Evolutionary conservation across 2,329 filamentous ascomycete species (phyloP).

Genomic region (Aschersonia sp.): DNA sequence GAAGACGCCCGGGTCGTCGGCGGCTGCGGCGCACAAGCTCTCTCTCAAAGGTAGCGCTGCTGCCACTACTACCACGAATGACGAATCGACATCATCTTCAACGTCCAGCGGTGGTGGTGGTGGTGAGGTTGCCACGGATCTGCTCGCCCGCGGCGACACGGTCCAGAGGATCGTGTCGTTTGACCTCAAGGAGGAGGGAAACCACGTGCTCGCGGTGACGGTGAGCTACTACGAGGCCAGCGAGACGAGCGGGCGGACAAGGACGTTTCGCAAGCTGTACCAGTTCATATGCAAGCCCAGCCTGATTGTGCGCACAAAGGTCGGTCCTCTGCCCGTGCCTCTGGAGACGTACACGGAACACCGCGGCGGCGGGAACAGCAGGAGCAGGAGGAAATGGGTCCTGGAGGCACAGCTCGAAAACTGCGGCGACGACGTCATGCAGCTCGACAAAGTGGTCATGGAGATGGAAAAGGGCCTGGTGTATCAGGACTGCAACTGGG

Average conservation of each 20-base stretch:
- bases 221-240: constrained; percentile 85
- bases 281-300: constrained; percentile 90
- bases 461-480: constrained; percentile 35
- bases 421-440: constrained; percentile 68
- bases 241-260: constrained; percentile 52
- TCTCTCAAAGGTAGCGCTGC: constrained; percentile 26
- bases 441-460: constrained; percentile 53
- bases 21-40: constrained; percentile 48
- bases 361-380: neutral
- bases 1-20: constrained; percentile 59
- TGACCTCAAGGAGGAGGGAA: constrained; percentile 85
- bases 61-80: too few species aligned
- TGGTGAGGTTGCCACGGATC: constrained; percentile 20
- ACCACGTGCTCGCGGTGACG: constrained; percentile 83
- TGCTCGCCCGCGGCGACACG: constrained; percentile 49
- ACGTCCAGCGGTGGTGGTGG: too few species aligned
- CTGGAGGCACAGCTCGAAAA: constrained; percentile 95
- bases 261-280: constrained; percentile 89
- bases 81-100: too few species aligned
- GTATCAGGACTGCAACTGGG: constrained; percentile 45
- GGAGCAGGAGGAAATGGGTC: constrained; percentile 40
- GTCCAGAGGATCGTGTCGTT: constrained; percentile 73
- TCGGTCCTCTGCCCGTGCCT: constrained; percentile 41
- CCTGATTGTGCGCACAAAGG: constrained; percentile 81
- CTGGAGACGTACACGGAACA: neutral